Base-by-base conservation (phyloP, 1,139 yeast species). In the Candida dubliniensis region DNA sequence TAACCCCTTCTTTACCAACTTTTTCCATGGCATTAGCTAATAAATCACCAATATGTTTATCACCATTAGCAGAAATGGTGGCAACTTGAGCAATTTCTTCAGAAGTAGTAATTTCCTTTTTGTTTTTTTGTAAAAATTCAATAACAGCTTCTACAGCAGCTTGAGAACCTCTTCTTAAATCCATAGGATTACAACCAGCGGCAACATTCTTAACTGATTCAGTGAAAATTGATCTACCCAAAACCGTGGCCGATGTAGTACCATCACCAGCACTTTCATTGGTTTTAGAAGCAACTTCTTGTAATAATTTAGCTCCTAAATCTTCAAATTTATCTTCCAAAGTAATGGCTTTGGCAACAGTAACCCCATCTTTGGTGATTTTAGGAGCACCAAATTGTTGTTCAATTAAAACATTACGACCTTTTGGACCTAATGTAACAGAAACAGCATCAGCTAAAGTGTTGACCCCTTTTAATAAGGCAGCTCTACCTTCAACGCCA, bases 111-210 rank as follows among this genome's bases (percentile, higher is more conserved):
- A 93, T 88, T 69, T 91, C 98, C 74, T 89, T 91, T 79, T 90
- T 91, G 82, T 93, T 86, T 62, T 82, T 72, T 67, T 88, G 91
- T 63, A 93, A 82, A 71, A 80, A 93, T 55, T 85, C 82, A 55
- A 93, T 96, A 46, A 93, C 96, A 37, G 96, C 96, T 70, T 90
- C 96, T 46, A 93, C 99, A 40, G 99, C 99, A 54, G 96, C 95
- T 75, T 93, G 99, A 46, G 97, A 85, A 59, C 99, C 99, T 70
- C 96, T 86, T 81, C 99, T 88, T 67, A 93, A 81, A 66, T 93
- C 99, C 98, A 93, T 95, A 64, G 99, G 99, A 78, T 93, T 93
- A 76, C 99, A 93, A 50, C 99, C 99, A 50, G 99, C 98, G 51
- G 99, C 99, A 46, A 93, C 99, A 62, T 93, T 93, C 79, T 93